Percentiles rank a stretch among this genome's conserved stretches.
Conservation (phyloP, 495 filamentous ascomycete species). For the Pyrenula massariospora region DNA sequence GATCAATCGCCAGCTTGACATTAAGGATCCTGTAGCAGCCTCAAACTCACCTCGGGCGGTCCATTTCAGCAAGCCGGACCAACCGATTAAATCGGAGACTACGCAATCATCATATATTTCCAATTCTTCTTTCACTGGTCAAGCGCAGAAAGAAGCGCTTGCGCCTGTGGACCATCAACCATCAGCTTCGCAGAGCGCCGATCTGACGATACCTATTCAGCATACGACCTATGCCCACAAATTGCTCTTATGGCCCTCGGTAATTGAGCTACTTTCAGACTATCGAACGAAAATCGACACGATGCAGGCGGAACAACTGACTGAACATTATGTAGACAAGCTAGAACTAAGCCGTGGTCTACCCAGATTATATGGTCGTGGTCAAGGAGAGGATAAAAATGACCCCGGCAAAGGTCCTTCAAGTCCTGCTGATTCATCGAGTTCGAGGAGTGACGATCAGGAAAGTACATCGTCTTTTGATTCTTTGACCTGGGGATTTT, state of each 20-base stretch:
- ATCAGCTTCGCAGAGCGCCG: neutral
- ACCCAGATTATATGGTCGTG: conserved; percentile 65
- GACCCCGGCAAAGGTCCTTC: conserved; percentile 17
- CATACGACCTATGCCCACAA: conserved; percentile 76
- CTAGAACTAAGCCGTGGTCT: conserved; percentile 66
- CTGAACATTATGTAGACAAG: conserved; percentile 57
- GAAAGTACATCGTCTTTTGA: conserved; percentile 14
- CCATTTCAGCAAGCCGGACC: neutral
- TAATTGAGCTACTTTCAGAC: conserved; percentile 36
- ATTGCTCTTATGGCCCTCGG: conserved; percentile 59
- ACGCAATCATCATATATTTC: neutral
- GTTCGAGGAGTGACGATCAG: conserved; percentile 18
- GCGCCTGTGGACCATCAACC: neutral
- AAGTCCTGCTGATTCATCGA: conserved; percentile 9
- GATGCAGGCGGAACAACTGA: conserved; percentile 23
- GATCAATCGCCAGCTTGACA: neutral
- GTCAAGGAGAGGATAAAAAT: conserved; percentile 51
- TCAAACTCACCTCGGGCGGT: neutral
- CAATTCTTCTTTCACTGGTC: neutral
- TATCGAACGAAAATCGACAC: neutral
- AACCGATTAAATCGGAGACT: neutral
- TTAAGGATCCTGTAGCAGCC: neutral
- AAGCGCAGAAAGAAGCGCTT: neutral
- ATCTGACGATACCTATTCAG: conserved; percentile 4
- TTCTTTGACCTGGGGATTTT: conserved; percentile 25